Conservation (phyloP, 192 early-diverging fungal genomes). For the Funneliformis geosporum region DNA sequence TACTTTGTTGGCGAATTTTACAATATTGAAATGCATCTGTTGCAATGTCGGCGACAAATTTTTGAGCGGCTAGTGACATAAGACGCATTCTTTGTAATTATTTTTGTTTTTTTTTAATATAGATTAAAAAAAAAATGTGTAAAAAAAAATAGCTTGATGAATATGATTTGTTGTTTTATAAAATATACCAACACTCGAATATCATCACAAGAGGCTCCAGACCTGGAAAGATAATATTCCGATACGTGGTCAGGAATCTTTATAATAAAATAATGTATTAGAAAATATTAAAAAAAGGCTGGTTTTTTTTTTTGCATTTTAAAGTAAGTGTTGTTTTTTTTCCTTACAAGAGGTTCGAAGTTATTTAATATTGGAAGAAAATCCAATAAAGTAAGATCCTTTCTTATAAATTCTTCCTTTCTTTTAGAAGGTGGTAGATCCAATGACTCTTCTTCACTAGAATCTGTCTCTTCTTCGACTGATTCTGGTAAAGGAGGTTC, state of each 20-base stretch:
- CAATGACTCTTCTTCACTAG: background rate
- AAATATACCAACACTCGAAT: conserved; percentile 62
- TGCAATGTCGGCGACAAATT: conserved; percentile 83
- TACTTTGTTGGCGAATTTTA: conserved; percentile 73
- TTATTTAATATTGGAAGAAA: conserved; percentile 87
- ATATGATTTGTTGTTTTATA: background rate
- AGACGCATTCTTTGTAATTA: conserved; percentile 64
- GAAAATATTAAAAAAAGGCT: background rate
- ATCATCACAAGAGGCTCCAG: conserved; percentile 82
- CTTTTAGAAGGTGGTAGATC: conserved; percentile 14
- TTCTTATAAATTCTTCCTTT: conserved; percentile 57
- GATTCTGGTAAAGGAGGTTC: background rate
- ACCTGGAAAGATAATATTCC: conserved; percentile 82
- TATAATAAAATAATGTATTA: background rate
- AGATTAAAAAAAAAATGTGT: background rate
- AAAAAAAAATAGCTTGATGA: background rate
- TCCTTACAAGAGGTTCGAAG: conserved; percentile 76
- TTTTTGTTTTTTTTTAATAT: background rate
- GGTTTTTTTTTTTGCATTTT: too few species aligned
- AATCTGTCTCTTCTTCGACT: background rate
- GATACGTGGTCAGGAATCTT: conserved; percentile 93
- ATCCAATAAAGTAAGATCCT: conserved; percentile 79
- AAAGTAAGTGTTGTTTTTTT: background rate
- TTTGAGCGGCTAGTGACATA: conserved; percentile 81
- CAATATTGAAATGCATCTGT: conserved; percentile 83